phyloP scores from a whole-genome alignment of 2,329 filamentous ascomycete genomes.

The Fusarium stilboides region DNA sequence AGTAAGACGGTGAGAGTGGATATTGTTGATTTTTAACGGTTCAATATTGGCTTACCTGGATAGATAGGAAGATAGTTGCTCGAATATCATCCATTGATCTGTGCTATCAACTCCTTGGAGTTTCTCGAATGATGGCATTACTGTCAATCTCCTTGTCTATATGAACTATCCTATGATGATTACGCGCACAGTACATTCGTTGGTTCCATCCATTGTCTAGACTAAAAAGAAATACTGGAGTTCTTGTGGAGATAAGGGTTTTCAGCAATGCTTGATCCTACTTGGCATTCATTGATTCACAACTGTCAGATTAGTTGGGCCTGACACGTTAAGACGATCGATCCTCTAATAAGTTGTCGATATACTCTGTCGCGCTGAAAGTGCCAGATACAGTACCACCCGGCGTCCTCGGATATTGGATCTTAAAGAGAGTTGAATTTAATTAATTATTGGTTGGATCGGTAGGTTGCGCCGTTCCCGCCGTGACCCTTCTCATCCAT shows the following conservation, averaged over 20 bases:
- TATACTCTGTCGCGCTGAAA: conserved; percentile 23
- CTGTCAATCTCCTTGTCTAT: conserved; percentile 3
- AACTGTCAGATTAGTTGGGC: neutral
- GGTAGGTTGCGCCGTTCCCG: conserved; percentile 35
- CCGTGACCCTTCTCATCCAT: conserved; percentile 21
- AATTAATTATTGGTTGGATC: conserved; percentile 22
- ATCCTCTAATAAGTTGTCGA: conserved; percentile 14
- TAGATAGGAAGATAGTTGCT: neutral
- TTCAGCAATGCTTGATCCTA: conserved; percentile 23
- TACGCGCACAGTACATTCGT: conserved; percentile 16
- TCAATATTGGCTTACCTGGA: conserved; percentile 8
- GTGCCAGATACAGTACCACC: conserved; percentile 35
- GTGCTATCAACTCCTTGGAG: conserved; percentile 9
- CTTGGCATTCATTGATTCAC: conserved; percentile 23
- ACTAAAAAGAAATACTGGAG: conserved; percentile 28
- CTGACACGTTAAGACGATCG: too few species aligned
- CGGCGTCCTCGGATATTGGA: conserved; percentile 42
- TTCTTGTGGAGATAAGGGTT: conserved; percentile 35
- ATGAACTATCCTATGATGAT: neutral
- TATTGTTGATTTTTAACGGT: conserved; percentile 12
- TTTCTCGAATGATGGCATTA: conserved; percentile 17
- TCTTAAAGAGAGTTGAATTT: conserved; percentile 28
- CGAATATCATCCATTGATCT: conserved; percentile 11
- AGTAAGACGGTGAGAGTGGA: conserved; percentile 7
- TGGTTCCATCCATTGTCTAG: conserved; percentile 3